Conservation (phyloP, 148 eudicot species). For the Cornus controversa region DNA sequence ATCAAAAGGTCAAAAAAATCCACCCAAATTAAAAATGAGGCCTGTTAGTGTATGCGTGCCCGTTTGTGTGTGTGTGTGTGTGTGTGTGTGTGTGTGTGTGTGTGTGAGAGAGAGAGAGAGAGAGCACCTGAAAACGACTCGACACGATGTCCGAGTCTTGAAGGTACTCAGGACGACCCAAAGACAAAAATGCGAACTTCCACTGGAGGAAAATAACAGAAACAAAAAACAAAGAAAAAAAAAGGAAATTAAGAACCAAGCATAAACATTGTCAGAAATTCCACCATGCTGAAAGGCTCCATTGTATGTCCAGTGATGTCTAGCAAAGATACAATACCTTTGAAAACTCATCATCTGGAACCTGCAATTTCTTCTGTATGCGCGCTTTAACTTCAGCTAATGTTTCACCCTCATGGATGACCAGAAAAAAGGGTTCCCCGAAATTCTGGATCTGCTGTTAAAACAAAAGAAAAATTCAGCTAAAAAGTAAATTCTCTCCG, state of each 20-base stretch:
- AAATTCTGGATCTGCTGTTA: constrained; percentile 87
- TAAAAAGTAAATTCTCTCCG: neutral
- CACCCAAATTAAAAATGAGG: neutral
- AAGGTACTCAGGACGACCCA: constrained; percentile 91
- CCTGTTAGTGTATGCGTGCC: too few relatives aligned
- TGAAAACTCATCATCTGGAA: constrained; percentile 86
- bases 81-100: too few relatives aligned
- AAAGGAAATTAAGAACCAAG: neutral
- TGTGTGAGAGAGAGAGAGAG: constrained; percentile 10
- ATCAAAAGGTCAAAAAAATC: neutral
- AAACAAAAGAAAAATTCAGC: neutral
- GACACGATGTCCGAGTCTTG: constrained; percentile 80
- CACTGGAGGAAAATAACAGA: constrained; percentile 12
- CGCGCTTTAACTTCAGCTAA: constrained; percentile 79
- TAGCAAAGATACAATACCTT: constrained; percentile 57
- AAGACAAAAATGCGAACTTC: constrained; percentile 88
- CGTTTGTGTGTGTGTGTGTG: too few relatives aligned
- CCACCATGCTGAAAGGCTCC: neutral
- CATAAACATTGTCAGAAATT: neutral
- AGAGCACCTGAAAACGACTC: constrained; percentile 80
- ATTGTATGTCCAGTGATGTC: neutral
- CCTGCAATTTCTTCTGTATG: constrained; percentile 79
- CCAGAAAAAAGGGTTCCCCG: constrained; percentile 93
- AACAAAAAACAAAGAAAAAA: neutral
- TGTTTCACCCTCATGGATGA: constrained; percentile 84